A percentile compares a stretch with the other conserved stretches of the same genome.
These are phyloP conservation scores for Cladosporium sp. DNA, from an alignment of 2,329 filamentous ascomycete species.

Conservation along the genomic window DNA sequence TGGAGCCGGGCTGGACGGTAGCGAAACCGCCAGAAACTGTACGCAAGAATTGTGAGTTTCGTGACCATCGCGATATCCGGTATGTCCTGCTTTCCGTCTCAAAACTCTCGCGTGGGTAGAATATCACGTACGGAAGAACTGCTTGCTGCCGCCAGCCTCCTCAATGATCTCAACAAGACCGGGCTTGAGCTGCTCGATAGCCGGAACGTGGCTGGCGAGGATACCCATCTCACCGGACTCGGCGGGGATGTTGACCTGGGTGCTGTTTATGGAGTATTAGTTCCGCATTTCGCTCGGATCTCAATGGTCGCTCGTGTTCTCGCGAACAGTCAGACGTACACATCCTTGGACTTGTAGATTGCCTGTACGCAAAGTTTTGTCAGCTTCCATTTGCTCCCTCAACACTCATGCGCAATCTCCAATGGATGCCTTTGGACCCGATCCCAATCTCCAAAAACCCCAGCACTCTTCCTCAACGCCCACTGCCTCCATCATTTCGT, in stretches of 20 bases:
- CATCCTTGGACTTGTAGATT: conserved; percentile 66
- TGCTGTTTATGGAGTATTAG: conserved; percentile 50
- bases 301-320: conserved; percentile 15
- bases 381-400: conserved; percentile 17
- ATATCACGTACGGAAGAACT: conserved; percentile 85
- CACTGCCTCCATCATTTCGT: neutral
- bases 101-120: conserved; percentile 4
- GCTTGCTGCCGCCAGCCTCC: conserved; percentile 84
- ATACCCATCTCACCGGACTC: conserved; percentile 99
- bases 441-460: neutral
- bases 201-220: conserved; percentile 96
- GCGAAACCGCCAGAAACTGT: conserved; percentile 94
- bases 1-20: conserved; percentile 89
- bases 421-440: neutral
- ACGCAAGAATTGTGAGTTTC: conserved; percentile 7
- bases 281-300: conserved; percentile 12
- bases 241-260: conserved; percentile 98
- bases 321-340: conserved; percentile 49
- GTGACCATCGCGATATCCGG: neutral
- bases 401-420: neutral
- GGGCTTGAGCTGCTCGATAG: conserved; percentile 98
- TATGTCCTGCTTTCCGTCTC: neutral
- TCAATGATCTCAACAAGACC: conserved; percentile 93
- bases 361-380: conserved; percentile 41
- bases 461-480: neutral